Conservation (phyloP, 2,329 filamentous ascomycete species). For the Diaporthe batatas region DNA sequence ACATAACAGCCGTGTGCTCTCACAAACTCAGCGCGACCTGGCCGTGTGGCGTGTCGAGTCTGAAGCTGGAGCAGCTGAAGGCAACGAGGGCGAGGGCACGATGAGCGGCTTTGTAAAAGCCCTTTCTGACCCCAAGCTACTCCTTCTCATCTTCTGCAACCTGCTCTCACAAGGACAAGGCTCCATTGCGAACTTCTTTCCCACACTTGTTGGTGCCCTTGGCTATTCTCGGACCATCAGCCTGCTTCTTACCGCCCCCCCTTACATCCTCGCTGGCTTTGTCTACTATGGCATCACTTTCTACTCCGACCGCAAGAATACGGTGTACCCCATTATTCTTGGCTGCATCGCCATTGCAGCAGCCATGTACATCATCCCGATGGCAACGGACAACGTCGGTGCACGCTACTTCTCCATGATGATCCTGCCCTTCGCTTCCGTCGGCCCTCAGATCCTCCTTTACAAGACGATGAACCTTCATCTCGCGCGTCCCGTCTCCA, state of each 20-base stretch:
- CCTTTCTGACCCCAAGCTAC: slow-evolving; percentile 53
- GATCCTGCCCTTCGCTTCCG: slow-evolving; percentile 55
- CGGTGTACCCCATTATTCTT: slow-evolving; percentile 53
- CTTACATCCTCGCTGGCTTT: slow-evolving; percentile 57
- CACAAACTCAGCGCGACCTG: slow-evolving; percentile 47
- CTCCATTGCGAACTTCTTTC: slow-evolving; percentile 50
- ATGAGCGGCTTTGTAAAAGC: slow-evolving; percentile 49
- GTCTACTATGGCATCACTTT: slow-evolving; percentile 53
- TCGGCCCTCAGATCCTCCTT: slow-evolving; percentile 56
- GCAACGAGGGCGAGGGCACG: slow-evolving; percentile 50
- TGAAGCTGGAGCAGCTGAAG: slow-evolving; percentile 56
- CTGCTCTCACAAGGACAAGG: slow-evolving; percentile 56
- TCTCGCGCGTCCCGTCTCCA: slow-evolving; percentile 56
- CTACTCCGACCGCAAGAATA: slow-evolving; percentile 55
- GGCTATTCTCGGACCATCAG: slow-evolving; percentile 54
- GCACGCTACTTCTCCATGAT: slow-evolving; percentile 59
- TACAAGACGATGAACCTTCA: slow-evolving; percentile 58
- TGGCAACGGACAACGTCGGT: slow-evolving; percentile 53
- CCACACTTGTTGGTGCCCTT: slow-evolving; percentile 51
- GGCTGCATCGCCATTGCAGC: slow-evolving; percentile 51
- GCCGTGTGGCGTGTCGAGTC: slow-evolving; percentile 52
- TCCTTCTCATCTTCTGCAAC: slow-evolving; percentile 55
- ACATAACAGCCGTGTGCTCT: slow-evolving; percentile 54
- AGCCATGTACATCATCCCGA: slow-evolving; percentile 54
- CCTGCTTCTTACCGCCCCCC: slow-evolving; percentile 61